Base-by-base conservation (phyloP, 495 filamentous ascomycete genomes). In the Aspergillus cavernicola region DNA sequence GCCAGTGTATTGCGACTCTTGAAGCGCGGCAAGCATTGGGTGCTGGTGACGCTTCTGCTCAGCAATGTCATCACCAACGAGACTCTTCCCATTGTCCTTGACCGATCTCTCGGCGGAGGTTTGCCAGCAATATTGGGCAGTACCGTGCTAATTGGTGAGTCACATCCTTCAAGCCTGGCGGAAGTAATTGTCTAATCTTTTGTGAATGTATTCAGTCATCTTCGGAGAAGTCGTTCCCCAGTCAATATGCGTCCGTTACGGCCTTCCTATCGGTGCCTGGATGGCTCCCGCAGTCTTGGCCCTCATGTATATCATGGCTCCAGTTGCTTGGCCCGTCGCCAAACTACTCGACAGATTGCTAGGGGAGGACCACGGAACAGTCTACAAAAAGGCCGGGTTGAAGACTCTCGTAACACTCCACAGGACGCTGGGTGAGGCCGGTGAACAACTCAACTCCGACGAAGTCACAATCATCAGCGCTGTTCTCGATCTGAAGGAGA, bases 21-120 rank as follows among this genome's bases (percentile, higher is more conserved):
- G 39, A 84, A 92, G 52, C 84, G 80, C 40, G 95, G 93, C 36
- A 98, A 98, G 62, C 93, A 98, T 69, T 98, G 93, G 93, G 93
- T 98, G n/a, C 75, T 98, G 48, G 93, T 98, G 28, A 98, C 93
- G 11, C 74, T 98, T 26, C 80, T 98, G 4, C 73, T 98, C 43
- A 88, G 90, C 60, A 98, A 98, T 70, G 93, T 97, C 62, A 97
- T 98, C 61, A 96, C 95, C 44, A 98, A 98, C 69, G 93, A 97
- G 71, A 93, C 93, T 0, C 80, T 98, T 7, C 93, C 93, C 20
- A 95, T 98, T 45, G 88, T 97, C 18, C 80, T 98, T 13, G 93
- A 98, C 70, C 81, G 95, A 28, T 92, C 89, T 50, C 80, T 98
- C 15, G 93, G 93, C 35, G 95, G 93, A 50, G 93, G 93, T 45